Evolutionary conservation across 2,329 filamentous ascomycete genomes (phyloP), one percentile per base, ranked within the genome.

Genomic region (Colletotrichum brevisporum): DNA sequence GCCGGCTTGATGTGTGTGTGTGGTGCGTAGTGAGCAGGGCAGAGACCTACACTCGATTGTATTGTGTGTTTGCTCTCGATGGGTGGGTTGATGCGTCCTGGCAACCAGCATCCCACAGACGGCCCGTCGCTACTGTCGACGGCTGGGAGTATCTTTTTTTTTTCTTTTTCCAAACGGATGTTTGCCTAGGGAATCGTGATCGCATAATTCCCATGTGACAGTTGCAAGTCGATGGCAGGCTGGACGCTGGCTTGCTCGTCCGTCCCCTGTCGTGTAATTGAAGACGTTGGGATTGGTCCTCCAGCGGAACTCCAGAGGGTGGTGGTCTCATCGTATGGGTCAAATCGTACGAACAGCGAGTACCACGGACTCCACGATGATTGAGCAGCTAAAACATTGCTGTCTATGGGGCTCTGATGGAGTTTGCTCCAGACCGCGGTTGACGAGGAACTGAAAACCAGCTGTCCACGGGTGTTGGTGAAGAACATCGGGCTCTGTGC

Each of bases 121-220:
- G 52, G 26, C 24, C 15, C 41, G 36, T 60, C 39, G 55, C 10
- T 36, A 36, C 45, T 16, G 27, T 24, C 36, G 41, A 41, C 27
- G 18, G 45, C 36, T 47, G 27, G 15, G 47, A 6, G 13, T 18
- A 15, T 31, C 52, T 27, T 21, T 48, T n/a, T 41, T 21, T 36
- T 36, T 9, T 36, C 31, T 41, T 21, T 36, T 36, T 9, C 10
- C 31, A 36, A 15, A 47, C 51, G 66, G 50, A 50, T 55, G 16
- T 60, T 45, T 52, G 18, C 41, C 55, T 18, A 50, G 50, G 52
- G 27, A 39, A 21, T n/a, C 9, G 45, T 47, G 24, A 36, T 39
- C 31, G 55, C 53, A 18, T 43, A 39, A 48, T 47, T 69, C 15
- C 62, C 67, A 67, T 69, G 67, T 69, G 67, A 67, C n/a, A 18